phyloP scores from a whole-genome alignment of 257 asterid species.

The Linderniella brevidens region DNA sequence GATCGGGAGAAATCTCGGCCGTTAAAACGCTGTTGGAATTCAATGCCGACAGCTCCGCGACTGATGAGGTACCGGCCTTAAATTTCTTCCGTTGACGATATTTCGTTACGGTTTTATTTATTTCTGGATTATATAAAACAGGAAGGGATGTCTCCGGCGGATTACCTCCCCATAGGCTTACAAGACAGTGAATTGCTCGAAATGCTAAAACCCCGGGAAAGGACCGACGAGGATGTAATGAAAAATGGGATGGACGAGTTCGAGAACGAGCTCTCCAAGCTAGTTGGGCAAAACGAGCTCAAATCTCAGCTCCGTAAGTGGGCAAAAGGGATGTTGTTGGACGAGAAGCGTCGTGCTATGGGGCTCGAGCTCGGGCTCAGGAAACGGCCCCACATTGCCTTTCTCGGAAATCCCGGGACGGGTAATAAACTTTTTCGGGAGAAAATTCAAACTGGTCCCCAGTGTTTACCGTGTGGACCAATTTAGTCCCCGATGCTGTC shows the following conservation, averaged over 20 bases:
- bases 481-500: no score
- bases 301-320: slow-evolving; percentile 67
- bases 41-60: slow-evolving; percentile 75
- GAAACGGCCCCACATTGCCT: slow-evolving; percentile 96
- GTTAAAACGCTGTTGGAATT: slow-evolving; percentile 72
- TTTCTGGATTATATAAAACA: no score
- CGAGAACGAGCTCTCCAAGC: slow-evolving; percentile 55
- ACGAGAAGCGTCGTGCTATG: slow-evolving; percentile 73
- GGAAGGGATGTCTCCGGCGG: no score
- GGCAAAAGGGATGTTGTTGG: slow-evolving; percentile 94
- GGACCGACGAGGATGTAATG: no score
- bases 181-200: no score
- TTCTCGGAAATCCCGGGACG: slow-evolving; percentile 96
- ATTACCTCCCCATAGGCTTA: no score
- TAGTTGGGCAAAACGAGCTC: slow-evolving; percentile 59
- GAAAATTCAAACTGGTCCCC: no score
- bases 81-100: slow-evolving; percentile 2
- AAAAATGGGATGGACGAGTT: slow-evolving; percentile 62
- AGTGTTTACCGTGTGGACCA: no score
- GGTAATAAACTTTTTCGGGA: no score
- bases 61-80: slow-evolving; percentile 46
- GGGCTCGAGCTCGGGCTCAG: slow-evolving; percentile 71
- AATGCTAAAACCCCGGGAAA: no score
- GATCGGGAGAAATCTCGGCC: slow-evolving; percentile 62
- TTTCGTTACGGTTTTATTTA: background rate